Evolutionary conservation across 345 rosid genomes (phyloP), one percentile per base, ranked within the genome.

Genomic region (Populus simonii): DNA sequence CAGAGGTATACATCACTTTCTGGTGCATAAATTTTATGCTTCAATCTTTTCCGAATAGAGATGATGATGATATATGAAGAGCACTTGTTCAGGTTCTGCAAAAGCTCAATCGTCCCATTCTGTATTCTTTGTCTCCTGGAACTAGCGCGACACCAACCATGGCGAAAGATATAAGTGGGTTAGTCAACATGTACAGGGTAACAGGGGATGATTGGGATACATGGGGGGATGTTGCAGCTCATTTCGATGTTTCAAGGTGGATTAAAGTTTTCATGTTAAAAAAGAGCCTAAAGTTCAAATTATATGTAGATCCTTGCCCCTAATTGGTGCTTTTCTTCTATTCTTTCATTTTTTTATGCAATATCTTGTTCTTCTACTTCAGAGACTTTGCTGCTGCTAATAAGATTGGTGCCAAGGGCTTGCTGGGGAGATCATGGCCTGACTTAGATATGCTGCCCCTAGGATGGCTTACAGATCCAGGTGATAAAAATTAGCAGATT

Each of bases 131-230:
- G 81, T 95, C 98, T 72, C 99, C 99, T 69, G 99, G 99, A 79
- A 92, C 94, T 63, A 85, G 93, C 72, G 97, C 80, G 75, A 87
- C 91, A 29, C 97, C 99, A 79, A 74, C 85, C 43, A 84, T 90
- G 97, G 98, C 99, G 68, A 88, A 89, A 87, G 89, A 86, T 72
- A 86, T 92, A 49, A 84, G 89, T 78, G 88, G 83, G 49, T 77
- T 91, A 41, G 93, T 87, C 70, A 93, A 90, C 88, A 89, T 92
- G 98, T 95, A 93, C 83, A 87, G 98, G 81, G 78, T 95, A 76
- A 91, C 98, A 11, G 94, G 87, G n/a, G 99, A 95, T 85, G 98
- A 95, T 71, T 95, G 99, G 99, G 99, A 95, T 78, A 80, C 86
- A 38, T 95, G 99, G 99, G 83, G 79, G 74, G 99, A 95, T 61